A percentile compares a stretch with the other conserved stretches of the same genome.
Evolutionary conservation across 345 rosid species (phyloP).

Genomic region (Populus pruinosa): DNA sequence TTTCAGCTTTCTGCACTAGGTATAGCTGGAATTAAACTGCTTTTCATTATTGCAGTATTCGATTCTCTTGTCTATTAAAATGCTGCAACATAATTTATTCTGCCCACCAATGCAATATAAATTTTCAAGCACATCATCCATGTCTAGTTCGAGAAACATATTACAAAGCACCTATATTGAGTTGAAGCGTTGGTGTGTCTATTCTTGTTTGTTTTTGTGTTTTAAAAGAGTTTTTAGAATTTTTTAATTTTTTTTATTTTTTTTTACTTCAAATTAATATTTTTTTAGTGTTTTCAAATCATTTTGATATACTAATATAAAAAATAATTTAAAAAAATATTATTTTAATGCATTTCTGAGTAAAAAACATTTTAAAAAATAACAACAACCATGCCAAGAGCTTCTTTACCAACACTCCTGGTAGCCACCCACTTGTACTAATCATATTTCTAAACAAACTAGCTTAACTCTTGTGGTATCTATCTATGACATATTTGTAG

Average conservation of each 20-base stretch:
- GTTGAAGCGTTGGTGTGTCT: neutral
- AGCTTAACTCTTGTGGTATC: too few species aligned
- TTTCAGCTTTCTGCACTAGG: neutral
- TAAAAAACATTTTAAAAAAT: too few species aligned
- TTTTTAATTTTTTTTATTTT: too few species aligned
- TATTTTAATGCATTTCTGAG: too few species aligned
- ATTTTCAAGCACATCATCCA: neutral
- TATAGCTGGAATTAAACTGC: neutral
- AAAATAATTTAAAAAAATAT: too few species aligned
- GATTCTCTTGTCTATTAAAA: neutral
- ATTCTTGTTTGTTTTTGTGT: too few species aligned
- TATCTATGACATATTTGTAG: too few species aligned
- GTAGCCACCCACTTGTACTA: constrained; percentile 90
- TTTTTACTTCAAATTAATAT: too few species aligned
- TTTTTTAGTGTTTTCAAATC: too few species aligned
- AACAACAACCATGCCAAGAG: neutral
- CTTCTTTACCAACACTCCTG: constrained; percentile 84
- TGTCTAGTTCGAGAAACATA: neutral
- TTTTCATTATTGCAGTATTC: neutral
- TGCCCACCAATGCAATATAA: neutral
- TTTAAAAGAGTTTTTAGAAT: too few species aligned
- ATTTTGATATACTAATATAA: too few species aligned
- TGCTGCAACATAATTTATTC: neutral
- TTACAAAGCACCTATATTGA: neutral
- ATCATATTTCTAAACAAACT: constrained; percentile 68